Evolutionary conservation across 1,139 yeast species (phyloP).

Genomic region (Kodamaea derodonti): DNA sequence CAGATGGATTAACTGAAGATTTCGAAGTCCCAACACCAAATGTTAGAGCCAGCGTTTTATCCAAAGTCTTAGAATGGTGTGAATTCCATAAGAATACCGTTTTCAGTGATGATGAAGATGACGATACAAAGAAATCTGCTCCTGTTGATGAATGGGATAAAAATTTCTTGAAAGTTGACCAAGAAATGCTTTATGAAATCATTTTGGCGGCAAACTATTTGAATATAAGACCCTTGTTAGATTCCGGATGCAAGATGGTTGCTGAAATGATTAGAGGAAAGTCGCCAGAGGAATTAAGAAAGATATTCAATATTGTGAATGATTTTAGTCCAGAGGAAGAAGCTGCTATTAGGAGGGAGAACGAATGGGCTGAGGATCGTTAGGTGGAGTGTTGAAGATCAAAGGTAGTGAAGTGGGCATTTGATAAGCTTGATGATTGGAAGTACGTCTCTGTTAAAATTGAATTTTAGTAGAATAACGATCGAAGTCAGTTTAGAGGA

Average conservation of each 20-base stretch:
- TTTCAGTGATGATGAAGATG: constrained; percentile 70
- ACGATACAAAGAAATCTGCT: constrained; percentile 69
- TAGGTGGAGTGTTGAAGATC: too few relatives aligned
- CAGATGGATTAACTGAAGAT: constrained; percentile 57
- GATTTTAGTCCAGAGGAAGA: constrained; percentile 98
- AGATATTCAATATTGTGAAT: constrained; percentile 91
- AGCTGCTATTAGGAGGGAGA: constrained; percentile 94
- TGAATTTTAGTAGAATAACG: too few relatives aligned
- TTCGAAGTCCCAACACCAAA: constrained; percentile 91
- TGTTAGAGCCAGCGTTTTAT: constrained; percentile 80
- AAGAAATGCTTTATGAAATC: constrained; percentile 96
- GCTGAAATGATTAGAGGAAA: constrained; percentile 98
- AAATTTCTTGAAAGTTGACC: constrained; percentile 92
- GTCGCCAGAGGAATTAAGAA: constrained; percentile 93
- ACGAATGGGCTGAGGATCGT: constrained; percentile 99
- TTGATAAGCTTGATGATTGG: too few relatives aligned
- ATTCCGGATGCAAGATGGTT: constrained; percentile 94
- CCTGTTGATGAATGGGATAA: constrained; percentile 97
- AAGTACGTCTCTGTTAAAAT: too few relatives aligned
- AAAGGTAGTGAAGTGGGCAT: too few relatives aligned
- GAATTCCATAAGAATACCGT: constrained; percentile 89
- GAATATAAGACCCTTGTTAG: constrained; percentile 88
- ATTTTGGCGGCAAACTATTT: constrained; percentile 93
- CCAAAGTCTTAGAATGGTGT: constrained; percentile 95
- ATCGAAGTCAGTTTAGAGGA: too few relatives aligned